Conservation (phyloP, 2,329 filamentous ascomycete species). For the Alternaria solani region DNA sequence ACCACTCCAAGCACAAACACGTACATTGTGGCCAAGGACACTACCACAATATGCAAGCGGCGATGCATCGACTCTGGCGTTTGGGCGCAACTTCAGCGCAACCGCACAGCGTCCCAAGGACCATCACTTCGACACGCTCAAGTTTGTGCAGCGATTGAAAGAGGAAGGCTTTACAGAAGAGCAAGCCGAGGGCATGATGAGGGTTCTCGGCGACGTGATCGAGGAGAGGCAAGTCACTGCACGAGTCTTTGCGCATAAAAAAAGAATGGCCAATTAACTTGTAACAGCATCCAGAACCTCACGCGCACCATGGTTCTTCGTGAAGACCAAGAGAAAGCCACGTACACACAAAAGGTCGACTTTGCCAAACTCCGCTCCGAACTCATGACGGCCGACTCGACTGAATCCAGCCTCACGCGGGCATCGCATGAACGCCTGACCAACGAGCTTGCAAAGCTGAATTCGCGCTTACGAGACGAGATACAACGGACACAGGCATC, state of each 20-base stretch:
- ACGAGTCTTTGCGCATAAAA: neutral
- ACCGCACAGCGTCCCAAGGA: constrained; percentile 71
- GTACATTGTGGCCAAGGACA: constrained; percentile 13
- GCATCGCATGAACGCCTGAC: constrained; percentile 90
- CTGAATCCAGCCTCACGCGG: constrained; percentile 86
- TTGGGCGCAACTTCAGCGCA: constrained; percentile 67
- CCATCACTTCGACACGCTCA: constrained; percentile 97
- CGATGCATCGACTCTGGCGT: constrained; percentile 10
- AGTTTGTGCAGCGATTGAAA: constrained; percentile 90
- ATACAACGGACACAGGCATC: constrained; percentile 93
- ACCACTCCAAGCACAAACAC: constrained; percentile 17
- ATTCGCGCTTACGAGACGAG: constrained; percentile 87
- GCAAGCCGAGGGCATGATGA: constrained; percentile 98
- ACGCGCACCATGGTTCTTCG: constrained; percentile 97
- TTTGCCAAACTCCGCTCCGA: constrained; percentile 97
- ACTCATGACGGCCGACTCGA: constrained; percentile 88
- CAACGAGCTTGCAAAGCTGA: constrained; percentile 94
- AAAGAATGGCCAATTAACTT: constrained; percentile 1
- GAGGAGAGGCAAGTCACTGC: constrained; percentile 77
- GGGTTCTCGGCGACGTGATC: constrained; percentile 93
- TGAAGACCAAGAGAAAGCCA: constrained; percentile 86
- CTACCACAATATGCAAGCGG: constrained; percentile 11
- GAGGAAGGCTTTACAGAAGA: constrained; percentile 94
- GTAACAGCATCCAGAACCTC: constrained; percentile 86
- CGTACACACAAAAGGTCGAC: constrained; percentile 88